Evolutionary conservation across 345 rosid species (phyloP).

Genomic region (Boechera stricta): DNA sequence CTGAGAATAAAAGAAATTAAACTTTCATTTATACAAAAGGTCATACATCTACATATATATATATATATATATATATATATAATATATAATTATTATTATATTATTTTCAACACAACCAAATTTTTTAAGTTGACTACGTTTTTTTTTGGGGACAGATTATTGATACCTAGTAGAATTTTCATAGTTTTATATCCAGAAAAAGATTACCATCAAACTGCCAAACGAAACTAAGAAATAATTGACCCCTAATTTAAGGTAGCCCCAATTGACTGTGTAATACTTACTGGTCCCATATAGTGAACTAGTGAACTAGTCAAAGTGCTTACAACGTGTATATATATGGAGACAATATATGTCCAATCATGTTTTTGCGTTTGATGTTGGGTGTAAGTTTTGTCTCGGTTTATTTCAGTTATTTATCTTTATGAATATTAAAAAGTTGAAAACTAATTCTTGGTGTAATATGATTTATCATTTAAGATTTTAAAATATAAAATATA

Average conservation of each 20-base stretch:
- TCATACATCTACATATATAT: too few species aligned
- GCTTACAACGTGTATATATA: slow-evolving; percentile 21
- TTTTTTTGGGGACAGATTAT: neutral
- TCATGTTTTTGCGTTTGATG: neutral
- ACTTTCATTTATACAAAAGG: too few species aligned
- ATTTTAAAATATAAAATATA: too few species aligned
- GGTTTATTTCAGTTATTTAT: neutral
- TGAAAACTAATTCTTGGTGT: too few species aligned
- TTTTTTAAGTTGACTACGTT: neutral
- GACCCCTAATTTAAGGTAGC: neutral
- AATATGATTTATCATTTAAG: too few species aligned
- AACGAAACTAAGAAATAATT: slow-evolving; percentile 8
- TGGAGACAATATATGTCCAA: slow-evolving; percentile 14
- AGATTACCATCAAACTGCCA: neutral
- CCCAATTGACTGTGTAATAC: slow-evolving; percentile 2
- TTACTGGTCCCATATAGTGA: slow-evolving; percentile 10
- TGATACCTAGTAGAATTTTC: neutral
- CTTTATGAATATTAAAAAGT: too few species aligned
- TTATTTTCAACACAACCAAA: too few species aligned
- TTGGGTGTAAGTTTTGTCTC: neutral
- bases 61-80: too few species aligned
- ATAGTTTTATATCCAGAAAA: neutral
- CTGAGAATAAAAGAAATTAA: too few species aligned
- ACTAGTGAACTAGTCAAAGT: slow-evolving; percentile 3
- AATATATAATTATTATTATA: too few species aligned